These are phyloP conservation scores for Nemania abortiva DNA, from an alignment of 2,329 filamentous ascomycete species.

Conservation along the genomic window DNA sequence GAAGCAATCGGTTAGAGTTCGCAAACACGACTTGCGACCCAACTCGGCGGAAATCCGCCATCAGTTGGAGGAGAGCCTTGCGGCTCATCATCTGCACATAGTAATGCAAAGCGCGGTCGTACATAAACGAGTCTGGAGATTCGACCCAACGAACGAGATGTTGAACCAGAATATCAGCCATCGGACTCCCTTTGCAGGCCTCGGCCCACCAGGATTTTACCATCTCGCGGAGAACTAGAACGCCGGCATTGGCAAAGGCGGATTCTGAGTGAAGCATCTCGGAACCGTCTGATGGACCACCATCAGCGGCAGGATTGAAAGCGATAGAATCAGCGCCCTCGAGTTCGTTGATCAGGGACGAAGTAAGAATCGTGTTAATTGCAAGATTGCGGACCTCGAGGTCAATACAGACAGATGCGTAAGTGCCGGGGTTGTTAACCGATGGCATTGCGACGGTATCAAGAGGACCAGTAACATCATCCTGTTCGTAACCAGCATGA, in stretches of 20 bases:
- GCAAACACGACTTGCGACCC: conserved; percentile 97
- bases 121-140: conserved; percentile 91
- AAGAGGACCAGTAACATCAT: conserved; percentile 85
- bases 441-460: conserved; percentile 93
- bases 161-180: conserved; percentile 98
- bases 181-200: conserved; percentile 87
- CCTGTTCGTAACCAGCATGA: conserved; percentile 94
- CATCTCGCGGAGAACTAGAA: conserved; percentile 94
- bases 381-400: conserved; percentile 92
- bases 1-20: conserved; percentile 85
- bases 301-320: conserved; percentile 81
- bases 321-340: conserved; percentile 90
- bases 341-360: conserved; percentile 94
- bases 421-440: conserved; percentile 92
- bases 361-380: conserved; percentile 97
- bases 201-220: conserved; percentile 99
- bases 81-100: conserved; percentile 99
- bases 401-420: conserved; percentile 96
- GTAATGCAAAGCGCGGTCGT: conserved; percentile 93
- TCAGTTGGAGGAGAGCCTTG: conserved; percentile 96
- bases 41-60: conserved; percentile 95
- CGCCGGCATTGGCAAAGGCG: conserved; percentile 91
- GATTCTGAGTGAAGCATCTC: conserved; percentile 85
- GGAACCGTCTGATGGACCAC: conserved; percentile 69
- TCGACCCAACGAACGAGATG: conserved; percentile 98